Evolutionary conservation across 2,329 filamentous ascomycete species (phyloP).

Genomic region (Dactylonectria estremocensis): DNA sequence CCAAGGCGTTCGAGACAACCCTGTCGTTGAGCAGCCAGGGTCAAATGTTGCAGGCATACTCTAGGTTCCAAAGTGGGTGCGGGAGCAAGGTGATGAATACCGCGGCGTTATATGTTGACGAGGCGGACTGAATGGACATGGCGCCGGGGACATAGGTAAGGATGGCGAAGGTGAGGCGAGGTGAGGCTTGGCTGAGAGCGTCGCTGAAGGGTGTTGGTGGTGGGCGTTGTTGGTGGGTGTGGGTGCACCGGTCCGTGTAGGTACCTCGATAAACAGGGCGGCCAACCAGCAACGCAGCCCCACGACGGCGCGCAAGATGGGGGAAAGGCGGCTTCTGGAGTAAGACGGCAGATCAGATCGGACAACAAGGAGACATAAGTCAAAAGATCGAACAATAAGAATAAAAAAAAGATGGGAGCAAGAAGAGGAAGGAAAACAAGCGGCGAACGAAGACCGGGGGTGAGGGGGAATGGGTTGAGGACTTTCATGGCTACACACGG

Average conservation of each 20-base stretch:
- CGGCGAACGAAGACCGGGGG: constrained; percentile 33
- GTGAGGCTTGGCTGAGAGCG: constrained; percentile 4
- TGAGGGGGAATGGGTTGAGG: constrained; percentile 47
- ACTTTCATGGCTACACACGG: constrained; percentile 56
- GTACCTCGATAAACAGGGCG: neutral
- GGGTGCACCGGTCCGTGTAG: neutral
- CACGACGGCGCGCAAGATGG: neutral
- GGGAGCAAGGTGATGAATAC: constrained; percentile 19
- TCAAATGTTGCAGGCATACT: constrained; percentile 20
- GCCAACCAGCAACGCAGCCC: neutral
- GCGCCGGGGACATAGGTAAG: constrained; percentile 22
- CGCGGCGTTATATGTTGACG: constrained; percentile 20
- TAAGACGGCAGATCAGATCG: constrained; percentile 14
- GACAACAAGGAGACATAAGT: constrained; percentile 15
- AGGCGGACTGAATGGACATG: constrained; percentile 25
- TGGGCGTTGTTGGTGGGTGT: neutral
- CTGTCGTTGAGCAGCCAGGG: constrained; percentile 10
- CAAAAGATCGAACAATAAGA: neutral
- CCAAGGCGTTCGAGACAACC: neutral
- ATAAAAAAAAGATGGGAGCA: constrained; percentile 15
- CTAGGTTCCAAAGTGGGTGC: constrained; percentile 13
- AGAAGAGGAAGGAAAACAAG: constrained; percentile 20
- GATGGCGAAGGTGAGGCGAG: constrained; percentile 25
- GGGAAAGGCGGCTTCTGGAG: constrained; percentile 1
- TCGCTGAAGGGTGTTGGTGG: neutral